Evolutionary conservation across 1,284 basidiomycete species (phyloP), one percentile per base, ranked within the genome.

Genomic region (Calocybe gambosa): DNA sequence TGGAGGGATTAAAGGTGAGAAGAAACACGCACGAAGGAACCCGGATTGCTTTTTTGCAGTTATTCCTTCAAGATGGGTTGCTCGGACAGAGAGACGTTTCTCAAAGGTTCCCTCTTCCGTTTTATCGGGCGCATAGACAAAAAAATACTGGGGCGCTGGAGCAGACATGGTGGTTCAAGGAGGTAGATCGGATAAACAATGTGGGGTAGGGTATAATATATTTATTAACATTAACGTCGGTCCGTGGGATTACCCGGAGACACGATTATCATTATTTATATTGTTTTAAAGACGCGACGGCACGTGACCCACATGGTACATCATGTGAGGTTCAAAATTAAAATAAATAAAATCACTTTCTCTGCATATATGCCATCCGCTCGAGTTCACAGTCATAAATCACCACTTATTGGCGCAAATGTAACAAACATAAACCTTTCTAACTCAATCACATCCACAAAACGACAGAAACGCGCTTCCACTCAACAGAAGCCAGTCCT

Each of bases 61-160:
- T 7, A 74, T 68, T 20, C 46, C 59, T 34, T 61, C 64, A 13
- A 78, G 54, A 58, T 81, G 78, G 20, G 59, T 55, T 7, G 61
- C 54, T 45, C 78, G 64, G 5, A 79, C 74, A 0, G 70, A 66
- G 49, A 77, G 61, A 45, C 79, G 68, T 19, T 67, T 68, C 19
- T 68, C 64, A 34, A 74, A 69, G 4, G 74, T 69, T 4, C 68
- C 77, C 47, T 68, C 68, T 39, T 75, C 72, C 8, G 67, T 70
- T 50, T 64, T 70, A 51, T 80, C 78, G 2, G 75, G 77, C 2
- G 76, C 74, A 56, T 73, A 79, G 21, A 80, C 71, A 46, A 78
- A 54, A 57, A 74, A 79, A 8, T 58, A 58, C 9, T 66, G 67
- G 15, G 61, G 49, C n/a, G 53, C 46, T 21, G 50, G 20, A 23